These are phyloP conservation scores for Scheffersomyces lignicola DNA, from an alignment of 1,139 yeast genomes.

Conservation along the genomic window DNA sequence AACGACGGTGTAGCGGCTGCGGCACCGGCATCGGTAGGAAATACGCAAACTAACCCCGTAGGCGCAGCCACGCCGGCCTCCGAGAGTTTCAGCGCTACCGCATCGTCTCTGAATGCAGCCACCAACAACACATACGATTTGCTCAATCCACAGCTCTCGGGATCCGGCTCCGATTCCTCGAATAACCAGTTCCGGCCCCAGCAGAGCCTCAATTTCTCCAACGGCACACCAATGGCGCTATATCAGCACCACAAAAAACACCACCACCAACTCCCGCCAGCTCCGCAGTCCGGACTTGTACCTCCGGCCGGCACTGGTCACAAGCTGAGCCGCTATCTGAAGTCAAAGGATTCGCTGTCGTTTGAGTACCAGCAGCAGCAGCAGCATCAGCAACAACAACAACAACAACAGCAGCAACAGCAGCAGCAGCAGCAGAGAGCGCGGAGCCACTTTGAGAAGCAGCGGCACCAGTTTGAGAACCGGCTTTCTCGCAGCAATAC, in stretches of 20 bases:
- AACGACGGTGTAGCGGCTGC: no score
- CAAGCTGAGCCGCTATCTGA: constrained; percentile 10
- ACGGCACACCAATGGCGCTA: constrained; percentile 14
- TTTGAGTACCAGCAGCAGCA: constrained; percentile 2
- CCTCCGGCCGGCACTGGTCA: constrained; percentile 3
- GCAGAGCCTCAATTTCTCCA: constrained; percentile 27
- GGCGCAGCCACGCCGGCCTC: no score
- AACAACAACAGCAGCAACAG: constrained; percentile 6
- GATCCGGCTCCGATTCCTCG: constrained; percentile 11
- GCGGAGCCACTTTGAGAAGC: constrained; percentile 10
- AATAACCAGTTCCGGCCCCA: constrained; percentile 33
- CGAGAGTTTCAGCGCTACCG: no score
- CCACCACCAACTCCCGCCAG: constrained; percentile 10
- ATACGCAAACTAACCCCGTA: no score
- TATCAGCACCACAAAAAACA: constrained; percentile 10
- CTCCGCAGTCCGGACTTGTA: constrained; percentile 4
- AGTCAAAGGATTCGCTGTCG: constrained; percentile 3
- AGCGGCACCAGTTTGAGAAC: constrained; percentile 7
- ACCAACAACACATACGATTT: constrained; percentile 19
- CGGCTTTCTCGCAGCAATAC: constrained; percentile 1
- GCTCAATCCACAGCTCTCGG: constrained; percentile 22
- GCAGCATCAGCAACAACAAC: no score
- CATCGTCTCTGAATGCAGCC: neutral
- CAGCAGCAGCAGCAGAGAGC: constrained; percentile 9
- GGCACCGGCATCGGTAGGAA: no score